Conservation (phyloP, 176 grass and related monocot species). For the Zea luxurians region DNA sequence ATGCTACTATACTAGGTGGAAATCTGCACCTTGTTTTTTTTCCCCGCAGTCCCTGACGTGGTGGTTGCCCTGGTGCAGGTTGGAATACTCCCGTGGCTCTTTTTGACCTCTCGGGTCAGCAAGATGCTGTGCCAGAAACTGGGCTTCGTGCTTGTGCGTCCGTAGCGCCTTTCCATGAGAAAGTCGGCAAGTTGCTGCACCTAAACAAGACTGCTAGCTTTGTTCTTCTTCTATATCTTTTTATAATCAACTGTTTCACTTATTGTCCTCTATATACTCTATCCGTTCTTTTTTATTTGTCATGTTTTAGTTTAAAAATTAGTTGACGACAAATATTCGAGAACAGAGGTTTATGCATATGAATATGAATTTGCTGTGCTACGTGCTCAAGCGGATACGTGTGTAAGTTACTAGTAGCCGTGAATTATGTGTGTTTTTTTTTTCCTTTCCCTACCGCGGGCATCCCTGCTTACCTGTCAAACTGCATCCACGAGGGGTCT, state of each 20-base stretch:
- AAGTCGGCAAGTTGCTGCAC: background rate
- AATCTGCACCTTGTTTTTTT: background rate
- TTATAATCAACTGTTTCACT: background rate
- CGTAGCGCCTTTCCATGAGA: background rate
- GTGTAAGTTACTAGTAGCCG: background rate
- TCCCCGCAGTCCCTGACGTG: background rate
- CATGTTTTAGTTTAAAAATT: too few relatives aligned
- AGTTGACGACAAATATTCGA: too few relatives aligned
- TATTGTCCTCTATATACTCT: background rate
- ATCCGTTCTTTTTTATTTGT: too few relatives aligned
- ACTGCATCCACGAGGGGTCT: background rate
- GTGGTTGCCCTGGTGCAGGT: slow-evolving; percentile 44
- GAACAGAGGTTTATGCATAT: too few relatives aligned
- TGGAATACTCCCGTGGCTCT: slow-evolving; percentile 70
- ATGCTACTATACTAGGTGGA: background rate
- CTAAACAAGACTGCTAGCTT: background rate
- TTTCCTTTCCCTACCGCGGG: background rate
- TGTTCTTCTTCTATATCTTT: background rate
- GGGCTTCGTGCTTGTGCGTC: background rate
- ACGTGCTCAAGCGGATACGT: background rate
- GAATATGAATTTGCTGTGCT: background rate
- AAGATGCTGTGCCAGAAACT: slow-evolving; percentile 60
- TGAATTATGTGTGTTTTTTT: background rate
- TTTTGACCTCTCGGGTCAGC: slow-evolving; percentile 63
- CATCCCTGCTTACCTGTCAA: background rate